Base-by-base conservation (phyloP, 2,329 filamentous ascomycete genomes). In the Fusarium begoniae region DNA sequence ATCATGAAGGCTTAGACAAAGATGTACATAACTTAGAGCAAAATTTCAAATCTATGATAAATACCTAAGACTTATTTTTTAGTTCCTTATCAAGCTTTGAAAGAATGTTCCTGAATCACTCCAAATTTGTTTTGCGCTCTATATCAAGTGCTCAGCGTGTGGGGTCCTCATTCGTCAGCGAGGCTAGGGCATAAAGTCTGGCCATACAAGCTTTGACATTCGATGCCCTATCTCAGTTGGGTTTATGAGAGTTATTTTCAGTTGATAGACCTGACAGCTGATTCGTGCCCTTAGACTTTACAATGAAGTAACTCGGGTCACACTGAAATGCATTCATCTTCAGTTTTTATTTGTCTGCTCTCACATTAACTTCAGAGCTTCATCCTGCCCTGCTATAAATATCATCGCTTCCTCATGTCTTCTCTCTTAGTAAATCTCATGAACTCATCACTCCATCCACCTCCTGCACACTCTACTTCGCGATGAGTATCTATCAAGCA, bases 1-100 rank as follows among this genome's bases (percentile, higher is more conserved):
- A 51, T 78, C 18, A 72, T 78, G 62, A 57, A 84, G 63, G 28
- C 59, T 32, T 78, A 63, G 18, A 14, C 4, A 2, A 4, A 5
- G 10, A 13, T 26, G 7, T 8, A 30, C 9, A 26, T 45, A 15
- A 18, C 1, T 18, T 5, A 0, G 32, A 3, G 3, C 2, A 12
- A 32, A 5, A 10, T 37, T 48, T 5, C 22, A 17, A 30, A 48
- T 8, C 10, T 5, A n/a, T 8, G 6, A 30, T 5, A 30, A 8
- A 10, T 14, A 30, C 6, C 0, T n/a, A 0, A 12, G 20, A n/a
- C 11, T 18, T 32, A 6, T 18, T 5, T n/a, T 30, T 30, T 28
- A 5, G 2, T 12, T 6, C 10, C 7, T 22, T 2, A 14, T 3
- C 8, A 30, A 5, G 12, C 7, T 45, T 26, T 26, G 5, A 14